Evolutionary conservation across 2,329 filamentous ascomycete genomes (phyloP), one percentile per base, ranked within the genome.

Genomic region (Fusarium sulawesiense): DNA sequence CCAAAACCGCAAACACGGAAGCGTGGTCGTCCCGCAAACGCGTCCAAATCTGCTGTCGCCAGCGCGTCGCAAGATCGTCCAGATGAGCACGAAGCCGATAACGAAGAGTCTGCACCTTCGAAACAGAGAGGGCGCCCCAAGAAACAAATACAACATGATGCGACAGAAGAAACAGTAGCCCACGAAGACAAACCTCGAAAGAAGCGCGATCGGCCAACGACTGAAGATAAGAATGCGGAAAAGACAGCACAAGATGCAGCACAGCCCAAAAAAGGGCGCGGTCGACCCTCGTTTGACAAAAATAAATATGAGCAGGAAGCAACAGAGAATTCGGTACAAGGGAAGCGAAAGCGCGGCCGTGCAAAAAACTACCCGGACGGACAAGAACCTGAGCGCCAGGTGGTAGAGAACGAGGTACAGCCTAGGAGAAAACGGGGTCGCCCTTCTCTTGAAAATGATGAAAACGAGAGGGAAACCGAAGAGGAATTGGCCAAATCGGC

Each of bases 1-100:
- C 71, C 76, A 56, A 68, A 77, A 32, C 73, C 73, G 29, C 78
- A 77, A 56, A 82, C 81, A 70, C 82, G 82, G 68, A 84, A 83
- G 73, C 83, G 82, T 75, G 81, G 81, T 56, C 78, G 80, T 42
- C 80, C 79, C 14, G 73, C 80, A 32, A 81, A 80, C 81, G 81
- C 81, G 81, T 79, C 80, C 58, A 80, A 76, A 66, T 62, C 76
- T 27, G 60, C 59, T 37, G 25, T 20, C 44, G 50, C 64, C 64
- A 68, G 62, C 78, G 75, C 75, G 74, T 75, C 74, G 49, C 71
- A 71, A 29, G 66, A 68, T 40, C 64, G 53, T 37, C 67, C 70
- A 12, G 74, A 72, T 20, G 70, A 72, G 50, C 66, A 74, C 58
- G 71, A 73, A 53, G 68, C 70, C 63, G 71, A 76, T 25, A 71